Evolutionary conservation across 228 moss, liverwort and hornwort genomes (phyloP), one percentile per base, ranked within the genome.

Genomic region (Sphagnum magellanicum): DNA sequence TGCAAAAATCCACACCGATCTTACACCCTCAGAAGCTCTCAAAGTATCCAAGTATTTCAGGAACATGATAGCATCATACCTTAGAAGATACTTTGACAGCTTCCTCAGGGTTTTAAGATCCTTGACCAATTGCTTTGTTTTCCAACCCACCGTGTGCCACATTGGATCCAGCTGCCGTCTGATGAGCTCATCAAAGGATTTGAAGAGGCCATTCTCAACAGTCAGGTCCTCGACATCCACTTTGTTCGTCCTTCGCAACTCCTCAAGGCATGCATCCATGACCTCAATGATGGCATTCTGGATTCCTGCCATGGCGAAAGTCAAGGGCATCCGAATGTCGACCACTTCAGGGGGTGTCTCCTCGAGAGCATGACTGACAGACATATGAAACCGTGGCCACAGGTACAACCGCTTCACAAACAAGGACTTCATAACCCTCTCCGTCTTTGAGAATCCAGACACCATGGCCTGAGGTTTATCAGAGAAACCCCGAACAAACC

Each of bases 191-290:
- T 94, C 98, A 51, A 98, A 98, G 6, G 98, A 98, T 70, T 98
- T 98, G n/a, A 98, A 85, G 6, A 98, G 90, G 10, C 98, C 94
- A 61, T 98, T 98, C 66, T 98, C 98, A 51, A 98, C 82, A 61
- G 98, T 94, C 76, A 98, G 77, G 50, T 98, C 98, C 71, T 98
- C 98, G 11, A 98, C 84, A 69, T 98, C 98, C 52, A 98, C 82
- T 82, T 92, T 98, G 67, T 98, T 98, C 7, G 92, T 92, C 72
- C 94, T 98, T 68, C 90, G 81, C 16, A 98, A 89, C 83, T 98
- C 98, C 65, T 92, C 94, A 78, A 98, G 85, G 79, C 98, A 98
- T 8, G 94, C 94, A 73, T 92, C 98, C 98, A 98, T 98, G 46
- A 98, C 98, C 77, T 98, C 98, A n/a, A 98, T 72, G 67, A 98